Percentiles rank a stretch among this genome's conserved stretches.
phyloP scores from a whole-genome alignment of 208 protist species.

The Leishmania arabica region DNA sequence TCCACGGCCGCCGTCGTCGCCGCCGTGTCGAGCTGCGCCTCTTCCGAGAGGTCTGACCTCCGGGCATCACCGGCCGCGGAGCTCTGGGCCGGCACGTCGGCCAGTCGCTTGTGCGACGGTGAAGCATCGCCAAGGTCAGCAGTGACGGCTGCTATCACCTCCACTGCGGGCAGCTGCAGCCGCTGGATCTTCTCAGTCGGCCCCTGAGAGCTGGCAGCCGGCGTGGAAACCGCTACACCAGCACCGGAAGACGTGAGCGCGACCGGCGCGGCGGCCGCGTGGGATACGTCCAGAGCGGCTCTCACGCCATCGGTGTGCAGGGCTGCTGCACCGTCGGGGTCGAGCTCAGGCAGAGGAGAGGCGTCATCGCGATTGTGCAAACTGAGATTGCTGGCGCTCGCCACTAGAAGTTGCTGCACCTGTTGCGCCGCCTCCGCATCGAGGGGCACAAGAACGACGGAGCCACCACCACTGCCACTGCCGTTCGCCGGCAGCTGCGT shows the following conservation, averaged over 20 bases:
- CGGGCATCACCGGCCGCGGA: not conserved
- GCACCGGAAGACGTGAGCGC: not conserved
- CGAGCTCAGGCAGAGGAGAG: not conserved
- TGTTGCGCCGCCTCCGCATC: constrained; percentile 22
- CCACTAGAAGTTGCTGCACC: constrained; percentile 21
- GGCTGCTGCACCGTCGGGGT: not conserved
- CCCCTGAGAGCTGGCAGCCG: not conserved
- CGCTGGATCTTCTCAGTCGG: not conserved
- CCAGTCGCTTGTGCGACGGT: not conserved
- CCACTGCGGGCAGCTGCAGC: constrained; percentile 4
- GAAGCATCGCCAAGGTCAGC: not conserved
- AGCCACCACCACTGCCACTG: constrained; percentile 17
- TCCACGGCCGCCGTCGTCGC: not conserved
- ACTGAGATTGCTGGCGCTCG: constrained; percentile 1
- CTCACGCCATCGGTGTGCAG: not conserved
- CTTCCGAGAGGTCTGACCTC: not conserved
- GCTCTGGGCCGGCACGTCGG: not conserved
- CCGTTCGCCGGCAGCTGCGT: constrained; percentile 4
- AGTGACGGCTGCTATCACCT: not conserved
- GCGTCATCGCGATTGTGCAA: not conserved
- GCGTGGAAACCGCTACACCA: not conserved
- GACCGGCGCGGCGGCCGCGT: not conserved
- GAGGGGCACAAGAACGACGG: constrained; percentile 13
- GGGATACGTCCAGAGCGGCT: not conserved
- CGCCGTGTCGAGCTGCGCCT: not conserved